phyloP scores from a whole-genome alignment of 2,329 filamentous ascomycete genomes.

The Talaromyces piceae region DNA sequence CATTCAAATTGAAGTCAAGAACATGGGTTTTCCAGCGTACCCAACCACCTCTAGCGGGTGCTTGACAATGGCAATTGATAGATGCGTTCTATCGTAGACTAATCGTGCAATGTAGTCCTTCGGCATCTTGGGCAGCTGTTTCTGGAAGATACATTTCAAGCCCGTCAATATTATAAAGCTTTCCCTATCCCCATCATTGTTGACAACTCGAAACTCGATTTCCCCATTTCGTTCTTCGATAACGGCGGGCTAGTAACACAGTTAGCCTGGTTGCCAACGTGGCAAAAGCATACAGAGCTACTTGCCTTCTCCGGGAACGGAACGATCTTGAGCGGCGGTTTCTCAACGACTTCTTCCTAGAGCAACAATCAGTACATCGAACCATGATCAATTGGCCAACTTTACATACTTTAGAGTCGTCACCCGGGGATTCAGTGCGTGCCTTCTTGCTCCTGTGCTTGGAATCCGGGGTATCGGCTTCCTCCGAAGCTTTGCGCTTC shows the following conservation, averaged over 20 bases:
- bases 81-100: slow-evolving; percentile 92
- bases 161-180: slow-evolving; percentile 92
- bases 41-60: slow-evolving; percentile 87
- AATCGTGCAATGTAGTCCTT: slow-evolving; percentile 97
- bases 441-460: slow-evolving; percentile 42
- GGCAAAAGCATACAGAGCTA: slow-evolving; percentile 12
- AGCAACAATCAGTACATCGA: slow-evolving; percentile 13
- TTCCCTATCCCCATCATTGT: slow-evolving; percentile 84
- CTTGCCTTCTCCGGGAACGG: slow-evolving; percentile 81
- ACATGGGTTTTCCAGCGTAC: slow-evolving; percentile 25
- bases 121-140: slow-evolving; percentile 97
- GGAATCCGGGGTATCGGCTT: slow-evolving; percentile 36
- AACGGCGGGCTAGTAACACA: slow-evolving; percentile 62
- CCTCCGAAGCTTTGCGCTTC: slow-evolving; percentile 47
- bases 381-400: not conserved
- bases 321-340: slow-evolving; percentile 56
- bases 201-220: slow-evolving; percentile 95
- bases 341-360: slow-evolving; percentile 30
- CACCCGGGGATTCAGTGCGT: slow-evolving; percentile 40
- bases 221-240: slow-evolving; percentile 89
- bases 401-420: slow-evolving; percentile 24
- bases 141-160: slow-evolving; percentile 96
- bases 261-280: slow-evolving; percentile 18
- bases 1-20: not conserved
- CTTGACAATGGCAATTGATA: slow-evolving; percentile 96